A percentile compares a stretch with the other conserved stretches of the same genome.
These are phyloP conservation scores for Pisolithus orientalis DNA, from an alignment of 768 basidiomycete species.

Conservation along the genomic window DNA sequence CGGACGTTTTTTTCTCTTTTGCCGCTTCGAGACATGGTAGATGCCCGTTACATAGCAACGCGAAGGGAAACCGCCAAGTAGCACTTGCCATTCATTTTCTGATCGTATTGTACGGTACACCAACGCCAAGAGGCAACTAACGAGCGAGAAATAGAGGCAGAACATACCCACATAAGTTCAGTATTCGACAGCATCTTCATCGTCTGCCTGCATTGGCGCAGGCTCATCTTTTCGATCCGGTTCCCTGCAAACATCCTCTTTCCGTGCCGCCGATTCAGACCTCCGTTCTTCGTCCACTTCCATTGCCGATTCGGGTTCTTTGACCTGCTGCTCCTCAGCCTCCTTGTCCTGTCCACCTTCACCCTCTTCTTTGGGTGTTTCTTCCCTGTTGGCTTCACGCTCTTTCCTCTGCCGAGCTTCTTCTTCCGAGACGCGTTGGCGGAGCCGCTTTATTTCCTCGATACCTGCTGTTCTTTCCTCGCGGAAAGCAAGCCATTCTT, in stretches of 20 bases:
- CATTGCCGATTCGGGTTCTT: slow-evolving; percentile 26
- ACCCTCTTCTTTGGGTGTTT: slow-evolving; percentile 18
- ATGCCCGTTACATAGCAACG: too few relatives aligned
- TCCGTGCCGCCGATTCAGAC: slow-evolving; percentile 24
- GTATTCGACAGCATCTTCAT: slow-evolving; percentile 81
- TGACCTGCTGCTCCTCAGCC: slow-evolving; percentile 27
- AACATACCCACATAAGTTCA: slow-evolving; percentile 29
- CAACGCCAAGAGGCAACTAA: neutral
- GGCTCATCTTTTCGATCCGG: slow-evolving; percentile 49
- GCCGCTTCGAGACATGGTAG: too few relatives aligned
- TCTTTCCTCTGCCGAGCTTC: slow-evolving; percentile 43
- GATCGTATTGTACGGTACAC: neutral
- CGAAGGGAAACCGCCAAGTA: too few relatives aligned
- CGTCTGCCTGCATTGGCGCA: slow-evolving; percentile 54
- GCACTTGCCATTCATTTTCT: too few relatives aligned
- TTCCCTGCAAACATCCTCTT: slow-evolving; percentile 30
- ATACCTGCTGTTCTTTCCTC: slow-evolving; percentile 54
- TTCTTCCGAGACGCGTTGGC: slow-evolving; percentile 61
- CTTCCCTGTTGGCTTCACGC: slow-evolving; percentile 32
- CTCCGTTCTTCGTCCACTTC: slow-evolving; percentile 32
- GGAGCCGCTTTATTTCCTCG: slow-evolving; percentile 54
- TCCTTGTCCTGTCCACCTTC: slow-evolving; percentile 24
- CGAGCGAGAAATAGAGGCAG: slow-evolving; percentile 4
- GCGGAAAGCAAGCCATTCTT: slow-evolving; percentile 62
- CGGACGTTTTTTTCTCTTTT: too few relatives aligned